A percentile compares a stretch with the other conserved stretches of the same genome.
These are phyloP conservation scores for Solanum clarkiae DNA, from an alignment of 257 asterid species.

Conservation along the genomic window DNA sequence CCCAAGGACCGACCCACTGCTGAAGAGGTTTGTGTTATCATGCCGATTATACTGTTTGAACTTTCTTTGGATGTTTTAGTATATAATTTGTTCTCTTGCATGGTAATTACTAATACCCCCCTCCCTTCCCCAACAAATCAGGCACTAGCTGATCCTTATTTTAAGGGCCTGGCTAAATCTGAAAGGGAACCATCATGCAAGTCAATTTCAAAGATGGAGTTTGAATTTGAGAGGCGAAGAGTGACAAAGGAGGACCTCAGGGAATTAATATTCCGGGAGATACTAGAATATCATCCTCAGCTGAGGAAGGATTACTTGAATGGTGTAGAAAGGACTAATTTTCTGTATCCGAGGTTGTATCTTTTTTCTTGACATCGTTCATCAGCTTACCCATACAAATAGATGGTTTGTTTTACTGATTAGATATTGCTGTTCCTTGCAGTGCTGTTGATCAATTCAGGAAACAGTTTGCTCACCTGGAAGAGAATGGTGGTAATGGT, in stretches of 20 bases:
- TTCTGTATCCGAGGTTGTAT: conserved; percentile 66
- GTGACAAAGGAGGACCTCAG: conserved; percentile 72
- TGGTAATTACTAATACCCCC: not conserved
- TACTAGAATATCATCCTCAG: conserved; percentile 83
- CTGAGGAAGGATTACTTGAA: conserved; percentile 60
- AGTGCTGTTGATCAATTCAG: conserved; percentile 75
- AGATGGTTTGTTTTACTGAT: not conserved
- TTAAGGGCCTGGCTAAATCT: conserved; percentile 60
- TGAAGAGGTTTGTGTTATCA: conserved; percentile 46
- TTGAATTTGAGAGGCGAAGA: conserved; percentile 81
- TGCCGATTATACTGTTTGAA: not conserved
- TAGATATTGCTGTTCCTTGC: conserved; percentile 7
- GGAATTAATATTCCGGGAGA: conserved; percentile 71
- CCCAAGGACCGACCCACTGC: conserved; percentile 89
- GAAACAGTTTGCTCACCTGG: conserved; percentile 68
- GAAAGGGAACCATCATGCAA: conserved; percentile 81
- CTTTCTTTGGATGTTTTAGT: not conserved
- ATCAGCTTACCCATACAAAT: not conserved
- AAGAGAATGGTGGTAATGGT: conserved; percentile 50
- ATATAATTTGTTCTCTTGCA: not conserved
- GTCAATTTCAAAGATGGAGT: conserved; percentile 68
- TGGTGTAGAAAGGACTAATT: conserved; percentile 59
- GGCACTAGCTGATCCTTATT: conserved; percentile 83
- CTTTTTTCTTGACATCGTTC: not conserved
- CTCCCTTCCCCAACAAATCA: conserved; percentile 8